phyloP scores from a whole-genome alignment of 1,139 yeast genomes.

The Kurtzmaniella quercitrusa region DNA sequence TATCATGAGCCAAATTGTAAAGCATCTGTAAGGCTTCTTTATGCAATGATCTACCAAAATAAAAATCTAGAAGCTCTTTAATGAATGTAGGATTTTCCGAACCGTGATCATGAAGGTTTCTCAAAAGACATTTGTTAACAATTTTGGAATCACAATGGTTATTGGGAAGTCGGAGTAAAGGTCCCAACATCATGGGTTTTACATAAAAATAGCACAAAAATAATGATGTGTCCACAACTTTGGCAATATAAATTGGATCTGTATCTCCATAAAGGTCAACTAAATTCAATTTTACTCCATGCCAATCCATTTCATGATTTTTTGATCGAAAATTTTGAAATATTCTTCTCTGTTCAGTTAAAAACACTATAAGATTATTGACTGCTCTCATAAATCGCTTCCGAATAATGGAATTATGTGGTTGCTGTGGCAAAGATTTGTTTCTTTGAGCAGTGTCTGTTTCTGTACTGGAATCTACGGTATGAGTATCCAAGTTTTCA shows the following conservation, averaged over 20 bases:
- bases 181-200: conserved; percentile 73
- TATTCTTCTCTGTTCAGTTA: conserved; percentile 53
- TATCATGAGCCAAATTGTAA: conserved; percentile 28
- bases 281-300: conserved; percentile 37
- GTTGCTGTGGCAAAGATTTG: conserved; percentile 8
- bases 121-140: conserved; percentile 53
- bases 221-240: conserved; percentile 70
- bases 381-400: conserved; percentile 41
- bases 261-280: conserved; percentile 33
- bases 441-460: conserved; percentile 11
- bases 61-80: conserved; percentile 76
- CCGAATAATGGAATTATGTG: conserved; percentile 19
- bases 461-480: conserved; percentile 30
- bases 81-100: conserved; percentile 41
- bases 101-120: conserved; percentile 22
- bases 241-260: conserved; percentile 29
- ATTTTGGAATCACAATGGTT: conserved; percentile 68
- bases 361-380: conserved; percentile 49
- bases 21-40: conserved; percentile 64
- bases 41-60: conserved; percentile 60
- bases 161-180: conserved; percentile 67
- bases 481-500: conserved; percentile 16
- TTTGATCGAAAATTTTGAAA: conserved; percentile 32
- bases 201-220: conserved; percentile 69
- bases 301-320: conserved; percentile 37